These are phyloP conservation scores for Aspergillus candidus DNA, from an alignment of 2,329 filamentous ascomycete species.

Conservation along the genomic window DNA sequence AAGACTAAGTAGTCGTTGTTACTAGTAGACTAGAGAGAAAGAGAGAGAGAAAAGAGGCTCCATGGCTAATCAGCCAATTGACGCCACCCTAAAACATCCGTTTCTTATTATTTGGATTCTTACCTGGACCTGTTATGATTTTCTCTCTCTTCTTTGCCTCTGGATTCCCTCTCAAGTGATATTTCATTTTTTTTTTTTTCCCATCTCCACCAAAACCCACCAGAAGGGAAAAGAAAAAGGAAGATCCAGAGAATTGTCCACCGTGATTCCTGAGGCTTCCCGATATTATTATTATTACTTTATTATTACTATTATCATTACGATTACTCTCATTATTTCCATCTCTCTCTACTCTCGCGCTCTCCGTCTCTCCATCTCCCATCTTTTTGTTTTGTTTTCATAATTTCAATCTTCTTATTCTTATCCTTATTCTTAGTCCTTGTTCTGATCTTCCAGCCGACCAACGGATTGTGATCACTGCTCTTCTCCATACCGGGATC, in stretches of 20 bases:
- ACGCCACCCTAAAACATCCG: conserved; percentile 15
- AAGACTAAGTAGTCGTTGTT: conserved; percentile 1
- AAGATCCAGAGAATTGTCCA: conserved; percentile 2
- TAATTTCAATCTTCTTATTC: not conserved
- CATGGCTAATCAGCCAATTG: conserved; percentile 20
- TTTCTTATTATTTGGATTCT: conserved; percentile 10
- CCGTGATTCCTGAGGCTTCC: conserved; percentile 9
- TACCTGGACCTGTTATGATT: conserved; percentile 11
- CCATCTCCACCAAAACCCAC: not conserved
- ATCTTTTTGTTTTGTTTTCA: conserved; percentile 5
- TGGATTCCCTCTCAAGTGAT: conserved; percentile 8
- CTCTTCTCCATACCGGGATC: not conserved
- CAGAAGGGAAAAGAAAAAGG: too few species aligned
- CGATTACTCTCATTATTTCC: conserved; percentile 4
- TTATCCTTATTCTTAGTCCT: not conserved
- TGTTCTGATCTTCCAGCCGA: too few species aligned
- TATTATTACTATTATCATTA: conserved; percentile 13
- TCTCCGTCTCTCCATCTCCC: conserved; percentile 7
- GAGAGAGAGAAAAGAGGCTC: conserved; percentile 6
- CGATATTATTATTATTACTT: conserved; percentile 10
- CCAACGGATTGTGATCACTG: too few species aligned
- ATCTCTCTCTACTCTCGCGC: not conserved
- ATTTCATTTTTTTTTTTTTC: conserved; percentile 10
- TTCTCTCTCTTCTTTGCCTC: conserved; percentile 5
- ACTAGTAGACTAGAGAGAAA: conserved; percentile 3